Conservation (phyloP, 2,329 filamentous ascomycete genomes). For the Aspergillus unguis region DNA sequence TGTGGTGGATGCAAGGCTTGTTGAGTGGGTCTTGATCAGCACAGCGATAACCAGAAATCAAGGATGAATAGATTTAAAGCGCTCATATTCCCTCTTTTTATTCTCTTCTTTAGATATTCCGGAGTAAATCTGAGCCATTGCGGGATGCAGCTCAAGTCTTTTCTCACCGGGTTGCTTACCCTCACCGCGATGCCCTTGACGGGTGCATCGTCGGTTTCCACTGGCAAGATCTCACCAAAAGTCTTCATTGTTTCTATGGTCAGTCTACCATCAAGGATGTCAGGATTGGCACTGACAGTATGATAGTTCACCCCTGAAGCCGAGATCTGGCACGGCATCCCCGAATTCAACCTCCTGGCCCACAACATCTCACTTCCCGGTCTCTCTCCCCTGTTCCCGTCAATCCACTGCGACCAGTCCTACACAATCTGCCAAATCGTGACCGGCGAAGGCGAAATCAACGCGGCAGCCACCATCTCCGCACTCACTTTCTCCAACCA, state of each 20-base stretch:
- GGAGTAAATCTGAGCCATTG: too few species aligned
- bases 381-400: slow-evolving; percentile 63
- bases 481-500: slow-evolving; percentile 59
- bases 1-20: not conserved
- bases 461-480: slow-evolving; percentile 64
- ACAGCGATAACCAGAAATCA: not conserved
- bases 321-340: slow-evolving; percentile 58
- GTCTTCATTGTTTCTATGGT: slow-evolving; percentile 45
- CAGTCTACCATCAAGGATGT: slow-evolving; percentile 5
- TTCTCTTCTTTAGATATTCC: not conserved
- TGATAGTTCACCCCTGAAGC: slow-evolving; percentile 61
- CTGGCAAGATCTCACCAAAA: slow-evolving; percentile 34
- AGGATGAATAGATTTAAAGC: not conserved
- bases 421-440: slow-evolving; percentile 65
- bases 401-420: slow-evolving; percentile 59
- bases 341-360: slow-evolving; percentile 55
- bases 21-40: not conserved
- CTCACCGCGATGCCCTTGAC: slow-evolving; percentile 12
- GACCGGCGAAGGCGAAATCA: slow-evolving; percentile 69
- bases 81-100: not conserved
- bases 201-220: not conserved
- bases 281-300: not conserved
- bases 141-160: slow-evolving; percentile 16
- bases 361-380: slow-evolving; percentile 59
- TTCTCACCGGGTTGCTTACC: slow-evolving; percentile 14